Base-by-base conservation (phyloP, 805 yeast genomes). In the Starmerella floris region DNA sequence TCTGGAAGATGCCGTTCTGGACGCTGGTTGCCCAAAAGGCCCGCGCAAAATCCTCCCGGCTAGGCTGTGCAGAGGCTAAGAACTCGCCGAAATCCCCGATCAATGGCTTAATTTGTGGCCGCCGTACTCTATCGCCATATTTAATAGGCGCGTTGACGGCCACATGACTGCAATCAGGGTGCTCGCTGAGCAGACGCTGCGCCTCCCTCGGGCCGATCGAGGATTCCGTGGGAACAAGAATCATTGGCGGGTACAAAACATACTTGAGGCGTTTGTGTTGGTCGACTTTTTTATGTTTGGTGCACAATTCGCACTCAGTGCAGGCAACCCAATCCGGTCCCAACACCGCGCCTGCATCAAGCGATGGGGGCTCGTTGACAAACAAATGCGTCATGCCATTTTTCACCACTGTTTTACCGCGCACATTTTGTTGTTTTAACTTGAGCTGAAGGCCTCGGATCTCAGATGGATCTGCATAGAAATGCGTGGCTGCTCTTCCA, bases 1-100 rank as follows among this genome's bases (percentile, higher is more conserved):
- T 68, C 54, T 83, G 95, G 48, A 57, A 64, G 3, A 83, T 74
- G 2, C 84, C 85, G 57, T 84, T 82, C 53, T 83, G 95, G 2
- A 66, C 61, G 1, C 68, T 68, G 10, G 67, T 59, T 51, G 85
- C 80, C 94, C 94, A 83, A 51, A 83, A 72, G 0, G 82, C 79
- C 0, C 53, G 34, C 1, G 59, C 50, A 30, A 77, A 68, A 51
- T 76, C 79, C 0, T 40, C 45, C 2, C 39, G 37, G 0, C 64
- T 50, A 0, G 82, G 80, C 1, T 35, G n/a, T 0, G 53, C 56
- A 1, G 48, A 35, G 5, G 39, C 37, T 1, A 48, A 41, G 23
- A 46, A 48, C 1, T 59, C 55, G 0, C 83, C 84, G 59, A 80
- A 79, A 40, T 75, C 73, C 0, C 93, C 94, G 52, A 66, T 65